phyloP scores from a whole-genome alignment of 2,329 filamentous ascomycete species.

The Fusarium albosuccineum region DNA sequence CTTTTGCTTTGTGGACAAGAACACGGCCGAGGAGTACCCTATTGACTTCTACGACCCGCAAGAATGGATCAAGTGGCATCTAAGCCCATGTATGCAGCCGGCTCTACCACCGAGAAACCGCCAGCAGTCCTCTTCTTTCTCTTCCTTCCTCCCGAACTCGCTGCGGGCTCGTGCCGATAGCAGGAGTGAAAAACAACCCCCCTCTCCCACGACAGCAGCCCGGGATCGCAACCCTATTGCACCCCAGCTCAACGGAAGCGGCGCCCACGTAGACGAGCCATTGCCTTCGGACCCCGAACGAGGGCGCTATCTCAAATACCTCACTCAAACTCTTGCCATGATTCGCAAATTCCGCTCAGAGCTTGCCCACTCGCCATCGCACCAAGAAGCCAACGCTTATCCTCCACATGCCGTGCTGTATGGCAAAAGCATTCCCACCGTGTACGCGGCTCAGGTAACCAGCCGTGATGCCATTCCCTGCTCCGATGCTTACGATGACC shows the following conservation, averaged over 20 bases:
- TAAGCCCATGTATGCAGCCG: slow-evolving; percentile 82
- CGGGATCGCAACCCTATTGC: slow-evolving; percentile 54
- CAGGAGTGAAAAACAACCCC: slow-evolving; percentile 51
- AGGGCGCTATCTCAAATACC: slow-evolving; percentile 69
- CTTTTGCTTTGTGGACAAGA: slow-evolving; percentile 86
- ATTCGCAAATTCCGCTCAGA: slow-evolving; percentile 82
- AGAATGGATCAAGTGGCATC: slow-evolving; percentile 82
- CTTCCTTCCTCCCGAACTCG: slow-evolving; percentile 61
- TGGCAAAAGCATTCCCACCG: slow-evolving; percentile 87
- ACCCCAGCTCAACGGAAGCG: slow-evolving; percentile 44
- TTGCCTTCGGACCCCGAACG: slow-evolving; percentile 46
- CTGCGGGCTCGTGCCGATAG: slow-evolving; percentile 61
- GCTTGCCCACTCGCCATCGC: slow-evolving; percentile 70
- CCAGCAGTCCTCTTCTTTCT: slow-evolving; percentile 57
- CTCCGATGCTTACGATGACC: slow-evolving; percentile 84
- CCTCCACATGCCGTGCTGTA: slow-evolving; percentile 88
- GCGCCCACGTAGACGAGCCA: slow-evolving; percentile 37
- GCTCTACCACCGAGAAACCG: slow-evolving; percentile 70
- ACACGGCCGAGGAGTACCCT: slow-evolving; percentile 82
- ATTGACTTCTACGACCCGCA: slow-evolving; percentile 87
- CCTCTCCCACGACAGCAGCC: slow-evolving; percentile 27
- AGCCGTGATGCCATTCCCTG: slow-evolving; percentile 80
- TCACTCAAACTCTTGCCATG: slow-evolving; percentile 78
- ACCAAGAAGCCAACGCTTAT: slow-evolving; percentile 77
- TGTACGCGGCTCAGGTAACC: slow-evolving; percentile 82